A percentile compares a stretch with the other conserved stretches of the same genome.
These are phyloP conservation scores for Alternaria hordeiaustralica DNA, from an alignment of 2,329 filamentous ascomycete genomes.

Conservation along the genomic window DNA sequence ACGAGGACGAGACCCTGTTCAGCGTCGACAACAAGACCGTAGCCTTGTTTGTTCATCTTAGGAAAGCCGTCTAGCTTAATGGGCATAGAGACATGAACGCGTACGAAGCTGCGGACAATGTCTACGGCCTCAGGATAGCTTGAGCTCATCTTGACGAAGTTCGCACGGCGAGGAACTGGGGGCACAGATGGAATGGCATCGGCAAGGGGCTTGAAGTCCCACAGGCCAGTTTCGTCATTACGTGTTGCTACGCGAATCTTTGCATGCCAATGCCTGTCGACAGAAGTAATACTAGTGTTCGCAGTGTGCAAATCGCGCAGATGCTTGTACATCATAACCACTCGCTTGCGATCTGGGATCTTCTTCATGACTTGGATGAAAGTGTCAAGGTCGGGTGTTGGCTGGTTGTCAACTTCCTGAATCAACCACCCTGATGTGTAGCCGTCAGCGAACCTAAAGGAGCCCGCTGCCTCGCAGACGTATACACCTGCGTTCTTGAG, in stretches of 20 bases:
- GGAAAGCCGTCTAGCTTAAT: slow-evolving; percentile 98
- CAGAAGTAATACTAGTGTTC: slow-evolving; percentile 88
- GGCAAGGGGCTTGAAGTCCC: slow-evolving; percentile 90
- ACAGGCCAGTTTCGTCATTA: slow-evolving; percentile 87
- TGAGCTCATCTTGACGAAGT: slow-evolving; percentile 90
- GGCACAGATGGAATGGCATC: slow-evolving; percentile 78
- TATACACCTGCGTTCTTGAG: slow-evolving; percentile 81
- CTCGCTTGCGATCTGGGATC: slow-evolving; percentile 80
- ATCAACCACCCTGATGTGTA: slow-evolving; percentile 93
- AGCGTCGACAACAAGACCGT: slow-evolving; percentile 96
- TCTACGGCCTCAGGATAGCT: slow-evolving; percentile 90
- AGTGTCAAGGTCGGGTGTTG: slow-evolving; percentile 82
- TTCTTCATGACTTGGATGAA: slow-evolving; percentile 90
- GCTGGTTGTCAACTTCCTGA: slow-evolving; percentile 89
- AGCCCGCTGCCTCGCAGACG: slow-evolving; percentile 92
- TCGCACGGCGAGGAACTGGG: slow-evolving; percentile 76
- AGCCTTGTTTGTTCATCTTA: slow-evolving; percentile 90
- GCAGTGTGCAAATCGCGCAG: slow-evolving; percentile 92
- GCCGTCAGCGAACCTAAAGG: slow-evolving; percentile 88
- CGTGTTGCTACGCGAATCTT: slow-evolving; percentile 93
- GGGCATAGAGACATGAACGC: slow-evolving; percentile 90
- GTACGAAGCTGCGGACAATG: slow-evolving; percentile 92
- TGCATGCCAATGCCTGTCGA: slow-evolving; percentile 94
- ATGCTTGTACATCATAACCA: slow-evolving; percentile 96
- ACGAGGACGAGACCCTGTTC: slow-evolving; percentile 95